Conservation (phyloP, 169 alveolate species). For the Cyclospora cayetanensis region DNA sequence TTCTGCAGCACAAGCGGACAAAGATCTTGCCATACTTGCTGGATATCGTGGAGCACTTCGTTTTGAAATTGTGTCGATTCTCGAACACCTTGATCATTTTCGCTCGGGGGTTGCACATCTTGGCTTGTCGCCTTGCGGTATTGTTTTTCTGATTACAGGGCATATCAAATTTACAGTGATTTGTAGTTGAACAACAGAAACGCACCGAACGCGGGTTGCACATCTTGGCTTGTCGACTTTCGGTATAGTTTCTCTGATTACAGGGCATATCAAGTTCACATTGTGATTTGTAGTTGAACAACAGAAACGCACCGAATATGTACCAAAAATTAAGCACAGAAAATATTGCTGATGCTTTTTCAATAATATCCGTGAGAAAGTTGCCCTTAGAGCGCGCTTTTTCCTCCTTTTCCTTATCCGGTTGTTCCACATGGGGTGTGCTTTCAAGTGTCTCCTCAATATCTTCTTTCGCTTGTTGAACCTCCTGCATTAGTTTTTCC, state of each 20-base stretch:
- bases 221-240: no score
- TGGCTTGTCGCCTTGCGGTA: no score
- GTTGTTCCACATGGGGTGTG: background rate
- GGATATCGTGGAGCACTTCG: background rate
- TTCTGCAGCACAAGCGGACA: no score
- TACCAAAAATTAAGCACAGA: background rate
- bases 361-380: slow-evolving; percentile 19
- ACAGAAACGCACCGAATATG: background rate
- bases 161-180: no score
- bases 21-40: background rate
- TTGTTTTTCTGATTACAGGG: no score
- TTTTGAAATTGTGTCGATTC: background rate
- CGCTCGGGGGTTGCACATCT: no score
- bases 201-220: no score
- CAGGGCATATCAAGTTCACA: no score
- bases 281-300: no score
- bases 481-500: background rate
- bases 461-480: slow-evolving; percentile 19
- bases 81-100: no score
- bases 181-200: no score
- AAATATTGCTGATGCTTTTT: slow-evolving; percentile 28
- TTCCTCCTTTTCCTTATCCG: slow-evolving; percentile 48
- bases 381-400: slow-evolving; percentile 46
- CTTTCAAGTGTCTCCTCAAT: background rate
- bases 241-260: no score